Evolutionary conservation across 2,329 filamentous ascomycete species (phyloP).

Genomic region (Pleurostoma richardsiae): DNA sequence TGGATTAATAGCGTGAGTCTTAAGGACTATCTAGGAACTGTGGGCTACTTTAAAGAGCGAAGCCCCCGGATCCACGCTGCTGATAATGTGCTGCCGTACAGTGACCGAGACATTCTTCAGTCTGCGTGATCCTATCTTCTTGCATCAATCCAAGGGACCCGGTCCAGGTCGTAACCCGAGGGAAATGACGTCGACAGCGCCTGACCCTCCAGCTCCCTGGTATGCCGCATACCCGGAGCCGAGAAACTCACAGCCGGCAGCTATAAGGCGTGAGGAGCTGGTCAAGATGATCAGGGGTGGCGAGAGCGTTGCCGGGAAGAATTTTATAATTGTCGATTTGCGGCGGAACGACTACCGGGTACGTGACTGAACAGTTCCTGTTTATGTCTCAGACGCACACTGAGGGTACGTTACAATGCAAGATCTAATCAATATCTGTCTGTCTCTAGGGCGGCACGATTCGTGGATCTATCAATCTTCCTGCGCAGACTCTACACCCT

Average conservation of each 20-base stretch:
- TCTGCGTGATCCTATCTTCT: too few species aligned
- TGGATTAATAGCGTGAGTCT: too few species aligned
- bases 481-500: slow-evolving; percentile 39
- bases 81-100: too few species aligned
- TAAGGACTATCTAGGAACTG: too few species aligned
- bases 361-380: neutral
- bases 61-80: too few species aligned
- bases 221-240: slow-evolving; percentile 4
- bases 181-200: too few species aligned
- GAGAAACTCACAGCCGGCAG: neutral
- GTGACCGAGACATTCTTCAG: too few species aligned
- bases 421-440: slow-evolving; percentile 1
- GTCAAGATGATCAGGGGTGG: neutral
- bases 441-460: slow-evolving; percentile 48
- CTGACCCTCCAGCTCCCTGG: neutral
- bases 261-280: neutral
- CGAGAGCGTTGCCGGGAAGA: slow-evolving; percentile 6
- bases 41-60: too few species aligned
- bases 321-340: slow-evolving; percentile 32
- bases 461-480: slow-evolving; percentile 45
- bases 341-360: slow-evolving; percentile 37
- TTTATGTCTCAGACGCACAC: neutral
- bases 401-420: neutral
- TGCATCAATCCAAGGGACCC: too few species aligned
- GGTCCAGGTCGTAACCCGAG: too few species aligned